Evolutionary conservation across 164 flowering plant genomes (phyloP).

Genomic region (Aristolochia contorta): DNA sequence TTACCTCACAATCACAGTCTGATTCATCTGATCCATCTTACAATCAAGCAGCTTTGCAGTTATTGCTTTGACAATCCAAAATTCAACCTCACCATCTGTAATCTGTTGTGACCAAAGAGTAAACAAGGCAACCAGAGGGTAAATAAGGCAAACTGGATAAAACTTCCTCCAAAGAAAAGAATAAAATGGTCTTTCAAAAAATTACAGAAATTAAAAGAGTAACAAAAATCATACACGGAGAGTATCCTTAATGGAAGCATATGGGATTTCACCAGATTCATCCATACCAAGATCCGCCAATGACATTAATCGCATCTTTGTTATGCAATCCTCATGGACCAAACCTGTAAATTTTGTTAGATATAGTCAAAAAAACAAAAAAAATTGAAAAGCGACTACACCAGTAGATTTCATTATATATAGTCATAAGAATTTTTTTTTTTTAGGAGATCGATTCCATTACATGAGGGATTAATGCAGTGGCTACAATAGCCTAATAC

Average conservation of each 20-base stretch:
- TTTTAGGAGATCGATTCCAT: too few species aligned
- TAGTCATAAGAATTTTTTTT: background rate
- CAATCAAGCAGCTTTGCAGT: constrained; percentile 75
- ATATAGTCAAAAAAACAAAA: background rate
- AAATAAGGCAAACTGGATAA: background rate
- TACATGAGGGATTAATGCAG: too few species aligned
- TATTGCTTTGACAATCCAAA: constrained; percentile 88
- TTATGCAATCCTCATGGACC: constrained; percentile 81
- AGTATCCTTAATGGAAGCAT: constrained; percentile 60
- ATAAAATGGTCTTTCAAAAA: background rate
- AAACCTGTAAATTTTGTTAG: constrained; percentile 35
- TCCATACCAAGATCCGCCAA: constrained; percentile 67
- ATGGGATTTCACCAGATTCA: constrained; percentile 68
- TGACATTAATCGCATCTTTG: constrained; percentile 88
- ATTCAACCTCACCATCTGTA: constrained; percentile 75
- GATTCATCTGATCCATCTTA: constrained; percentile 96
- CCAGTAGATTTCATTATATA: background rate
- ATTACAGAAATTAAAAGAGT: background rate
- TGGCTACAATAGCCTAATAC: too few species aligned
- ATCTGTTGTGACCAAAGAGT: constrained; percentile 28
- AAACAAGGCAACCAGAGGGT: background rate
- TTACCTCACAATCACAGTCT: constrained; percentile 71
- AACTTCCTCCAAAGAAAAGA: background rate
- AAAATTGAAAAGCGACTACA: too few species aligned
- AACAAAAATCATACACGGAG: constrained; percentile 38